These are phyloP conservation scores for Paraconiothyrium sp. DNA, from an alignment of 2,329 filamentous ascomycete species.

Conservation along the genomic window DNA sequence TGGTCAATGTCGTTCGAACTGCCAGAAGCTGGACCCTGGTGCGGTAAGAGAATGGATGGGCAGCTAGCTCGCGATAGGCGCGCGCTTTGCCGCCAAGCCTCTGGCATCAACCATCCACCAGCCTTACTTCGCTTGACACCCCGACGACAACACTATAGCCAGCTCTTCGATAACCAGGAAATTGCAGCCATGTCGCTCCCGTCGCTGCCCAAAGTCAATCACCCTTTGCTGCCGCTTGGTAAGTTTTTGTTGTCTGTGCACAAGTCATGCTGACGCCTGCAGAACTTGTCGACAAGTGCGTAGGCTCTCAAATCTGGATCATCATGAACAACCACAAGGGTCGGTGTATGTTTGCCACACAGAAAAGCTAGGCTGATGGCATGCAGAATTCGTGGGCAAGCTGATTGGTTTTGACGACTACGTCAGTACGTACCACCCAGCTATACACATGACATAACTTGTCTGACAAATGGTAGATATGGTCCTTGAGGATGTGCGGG, in stretches of 20 bases:
- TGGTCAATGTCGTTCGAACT: slow-evolving; percentile 21
- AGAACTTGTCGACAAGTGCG: slow-evolving; percentile 99
- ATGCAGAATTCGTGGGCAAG: slow-evolving; percentile 90
- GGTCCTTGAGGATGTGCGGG: slow-evolving; percentile 96
- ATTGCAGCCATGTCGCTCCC: slow-evolving; percentile 30
- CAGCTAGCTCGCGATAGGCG: slow-evolving; percentile 13
- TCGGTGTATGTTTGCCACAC: slow-evolving; percentile 49
- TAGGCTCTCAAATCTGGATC: slow-evolving; percentile 97
- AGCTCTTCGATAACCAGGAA: neutral
- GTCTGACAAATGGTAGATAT: slow-evolving; percentile 73
- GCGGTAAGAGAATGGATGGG: slow-evolving; percentile 2
- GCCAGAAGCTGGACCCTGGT: slow-evolving; percentile 7
- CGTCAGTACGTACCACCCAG: slow-evolving; percentile 80
- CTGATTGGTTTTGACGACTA: slow-evolving; percentile 98
- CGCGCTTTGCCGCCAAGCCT: slow-evolving; percentile 14
- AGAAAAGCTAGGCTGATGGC: slow-evolving; percentile 16
- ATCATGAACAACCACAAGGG: slow-evolving; percentile 99
- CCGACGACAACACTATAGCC: neutral
- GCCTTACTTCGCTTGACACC: neutral
- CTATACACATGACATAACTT: neutral
- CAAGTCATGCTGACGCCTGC: slow-evolving; percentile 30
- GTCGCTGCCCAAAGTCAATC: slow-evolving; percentile 28
- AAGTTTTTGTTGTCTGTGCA: neutral
- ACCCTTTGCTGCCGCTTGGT: slow-evolving; percentile 43
- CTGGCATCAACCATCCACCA: neutral